These are phyloP conservation scores for Taphrina betulina DNA, from an alignment of 1,139 yeast genomes.

Conservation along the genomic window DNA sequence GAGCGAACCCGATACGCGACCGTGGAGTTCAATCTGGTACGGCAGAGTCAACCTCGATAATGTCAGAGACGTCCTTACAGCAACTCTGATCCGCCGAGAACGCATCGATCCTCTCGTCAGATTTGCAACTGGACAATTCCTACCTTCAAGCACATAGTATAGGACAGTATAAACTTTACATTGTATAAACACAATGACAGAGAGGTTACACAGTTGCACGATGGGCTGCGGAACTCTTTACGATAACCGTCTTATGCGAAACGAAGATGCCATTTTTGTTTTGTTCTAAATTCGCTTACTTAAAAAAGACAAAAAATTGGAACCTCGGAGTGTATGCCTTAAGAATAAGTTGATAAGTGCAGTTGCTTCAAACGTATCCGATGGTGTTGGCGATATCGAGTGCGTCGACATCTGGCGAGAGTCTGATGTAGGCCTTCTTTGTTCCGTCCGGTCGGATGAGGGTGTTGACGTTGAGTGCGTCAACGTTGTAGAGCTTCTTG, in stretches of 20 bases:
- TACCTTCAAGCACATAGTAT: no score
- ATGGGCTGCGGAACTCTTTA: slow-evolving; percentile 21
- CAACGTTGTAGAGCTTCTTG: slow-evolving; percentile 97
- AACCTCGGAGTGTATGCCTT: no score
- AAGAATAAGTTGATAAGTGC: no score
- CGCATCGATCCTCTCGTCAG: no score
- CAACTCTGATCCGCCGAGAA: neutral
- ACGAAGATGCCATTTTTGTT: slow-evolving; percentile 1
- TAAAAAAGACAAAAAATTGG: neutral
- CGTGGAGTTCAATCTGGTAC: slow-evolving; percentile 25
- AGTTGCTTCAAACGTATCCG: slow-evolving; percentile 34
- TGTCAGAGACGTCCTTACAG: neutral
- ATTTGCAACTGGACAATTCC: no score
- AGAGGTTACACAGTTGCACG: neutral
- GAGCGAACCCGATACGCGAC: neutral
- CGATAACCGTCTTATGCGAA: slow-evolving; percentile 23
- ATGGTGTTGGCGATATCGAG: slow-evolving; percentile 96
- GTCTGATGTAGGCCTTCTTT: slow-evolving; percentile 99
- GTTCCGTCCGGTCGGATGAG: slow-evolving; percentile 78
- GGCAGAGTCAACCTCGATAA: slow-evolving; percentile 16
- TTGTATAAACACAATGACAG: neutral
- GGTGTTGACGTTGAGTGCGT: slow-evolving; percentile 59
- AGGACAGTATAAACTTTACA: neutral
- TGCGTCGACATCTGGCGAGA: slow-evolving; percentile 99
- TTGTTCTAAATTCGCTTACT: neutral